Evolutionary conservation across 495 filamentous ascomycete species (phyloP).

Genomic region (Tuber magnatum): DNA sequence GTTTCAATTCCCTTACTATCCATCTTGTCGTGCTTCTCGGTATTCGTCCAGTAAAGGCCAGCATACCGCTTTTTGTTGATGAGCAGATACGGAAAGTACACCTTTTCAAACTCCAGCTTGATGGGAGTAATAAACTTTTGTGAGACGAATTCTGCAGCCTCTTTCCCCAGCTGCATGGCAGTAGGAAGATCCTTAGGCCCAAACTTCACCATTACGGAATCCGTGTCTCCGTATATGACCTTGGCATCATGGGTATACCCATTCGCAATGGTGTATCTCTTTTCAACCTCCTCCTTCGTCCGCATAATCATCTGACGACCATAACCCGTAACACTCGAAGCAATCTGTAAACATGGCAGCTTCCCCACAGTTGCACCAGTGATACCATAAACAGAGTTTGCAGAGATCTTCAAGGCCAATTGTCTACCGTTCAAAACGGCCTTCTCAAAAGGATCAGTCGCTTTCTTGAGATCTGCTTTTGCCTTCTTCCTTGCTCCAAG

Average conservation of each 20-base stretch:
- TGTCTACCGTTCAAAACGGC: constrained; percentile 96
- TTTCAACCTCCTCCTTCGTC: constrained; percentile 88
- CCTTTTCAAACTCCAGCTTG: constrained; percentile 99
- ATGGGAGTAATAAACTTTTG: constrained; percentile 90
- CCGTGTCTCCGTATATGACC: constrained; percentile 98
- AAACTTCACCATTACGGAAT: constrained; percentile 99
- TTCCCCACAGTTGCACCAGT: constrained; percentile 96
- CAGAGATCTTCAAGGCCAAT: constrained; percentile 90
- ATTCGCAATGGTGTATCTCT: constrained; percentile 80
- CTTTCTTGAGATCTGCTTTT: constrained; percentile 80
- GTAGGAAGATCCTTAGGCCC: constrained; percentile 74
- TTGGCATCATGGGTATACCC: constrained; percentile 89
- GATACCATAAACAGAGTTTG: constrained; percentile 96
- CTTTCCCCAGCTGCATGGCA: constrained; percentile 88
- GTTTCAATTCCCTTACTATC: constrained; percentile 99
- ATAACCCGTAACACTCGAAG: constrained; percentile 90
- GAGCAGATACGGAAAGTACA: constrained; percentile 94
- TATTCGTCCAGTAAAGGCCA: constrained; percentile 90
- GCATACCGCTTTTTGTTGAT: constrained; percentile 99
- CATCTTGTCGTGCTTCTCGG: constrained; percentile 98
- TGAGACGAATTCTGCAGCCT: constrained; percentile 81
- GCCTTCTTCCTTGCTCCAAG: constrained; percentile 82
- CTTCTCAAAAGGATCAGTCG: constrained; percentile 95
- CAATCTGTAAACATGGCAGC: constrained; percentile 87
- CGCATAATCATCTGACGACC: constrained; percentile 98